Percentiles rank a stretch among this genome's conserved stretches.
phyloP scores from a whole-genome alignment of 1,284 basidiomycete genomes.

The Rhodotorula mucilaginosa region DNA sequence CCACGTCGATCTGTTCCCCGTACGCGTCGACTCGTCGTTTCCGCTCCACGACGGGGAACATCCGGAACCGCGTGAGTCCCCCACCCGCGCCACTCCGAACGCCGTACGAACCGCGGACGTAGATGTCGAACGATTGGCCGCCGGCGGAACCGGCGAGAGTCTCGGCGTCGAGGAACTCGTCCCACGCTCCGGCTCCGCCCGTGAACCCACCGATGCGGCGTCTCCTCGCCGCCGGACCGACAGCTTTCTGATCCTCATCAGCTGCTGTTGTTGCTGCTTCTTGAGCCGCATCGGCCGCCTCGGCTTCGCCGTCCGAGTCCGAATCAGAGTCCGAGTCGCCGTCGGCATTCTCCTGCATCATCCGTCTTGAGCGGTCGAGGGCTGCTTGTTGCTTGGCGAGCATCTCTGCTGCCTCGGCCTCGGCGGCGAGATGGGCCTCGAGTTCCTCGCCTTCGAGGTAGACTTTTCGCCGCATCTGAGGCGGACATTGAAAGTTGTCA shows the following conservation, averaged over 20 bases:
- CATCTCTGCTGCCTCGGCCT: slow-evolving; percentile 76
- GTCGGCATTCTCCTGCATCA: slow-evolving; percentile 77
- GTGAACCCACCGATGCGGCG: slow-evolving; percentile 30
- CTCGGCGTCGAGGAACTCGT: slow-evolving; percentile 42
- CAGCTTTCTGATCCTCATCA: slow-evolving; percentile 54
- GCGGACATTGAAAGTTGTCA: neutral
- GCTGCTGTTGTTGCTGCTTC: slow-evolving; percentile 59
- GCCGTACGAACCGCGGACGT: slow-evolving; percentile 78
- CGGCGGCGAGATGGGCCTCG: slow-evolving; percentile 72
- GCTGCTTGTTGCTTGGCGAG: slow-evolving; percentile 83
- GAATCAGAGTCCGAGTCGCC: slow-evolving; percentile 57
- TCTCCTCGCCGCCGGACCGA: slow-evolving; percentile 3
- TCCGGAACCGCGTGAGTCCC: slow-evolving; percentile 76
- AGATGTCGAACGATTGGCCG: slow-evolving; percentile 83
- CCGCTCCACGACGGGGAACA: slow-evolving; percentile 96
- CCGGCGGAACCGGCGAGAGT: slow-evolving; percentile 47
- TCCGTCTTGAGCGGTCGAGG: slow-evolving; percentile 73
- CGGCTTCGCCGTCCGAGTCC: slow-evolving; percentile 48
- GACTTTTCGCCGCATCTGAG: slow-evolving; percentile 80
- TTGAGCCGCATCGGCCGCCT: slow-evolving; percentile 60
- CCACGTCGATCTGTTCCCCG: slow-evolving; percentile 91
- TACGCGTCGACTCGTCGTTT: slow-evolving; percentile 89
- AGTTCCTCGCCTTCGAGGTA: slow-evolving; percentile 71
- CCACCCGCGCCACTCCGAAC: slow-evolving; percentile 1
- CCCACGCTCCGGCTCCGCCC: slow-evolving; percentile 43